A percentile compares a stretch with the other conserved stretches of the same genome.
Conservation (phyloP, 176 grass and related monocot species). For the Guadua angustifolia region DNA sequence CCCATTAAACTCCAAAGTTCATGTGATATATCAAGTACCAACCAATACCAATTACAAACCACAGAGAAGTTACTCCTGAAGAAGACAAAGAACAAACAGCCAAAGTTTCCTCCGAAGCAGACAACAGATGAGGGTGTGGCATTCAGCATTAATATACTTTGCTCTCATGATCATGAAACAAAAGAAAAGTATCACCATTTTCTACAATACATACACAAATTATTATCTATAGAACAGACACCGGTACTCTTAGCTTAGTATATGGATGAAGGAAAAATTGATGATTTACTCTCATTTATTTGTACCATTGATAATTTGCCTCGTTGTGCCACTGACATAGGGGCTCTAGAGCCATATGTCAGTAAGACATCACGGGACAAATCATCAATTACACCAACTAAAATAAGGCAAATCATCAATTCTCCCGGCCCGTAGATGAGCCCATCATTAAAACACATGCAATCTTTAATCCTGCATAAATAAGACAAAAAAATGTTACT, state of each 20-base stretch:
- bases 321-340: too few species aligned
- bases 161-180: background rate
- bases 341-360: too few species aligned
- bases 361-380: too few species aligned
- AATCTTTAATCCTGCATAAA: background rate
- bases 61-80: conserved; percentile 13
- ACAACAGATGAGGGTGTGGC: background rate
- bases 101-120: background rate
- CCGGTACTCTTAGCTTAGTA: background rate
- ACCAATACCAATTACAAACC: background rate
- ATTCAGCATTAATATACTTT: background rate
- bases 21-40: conserved; percentile 33
- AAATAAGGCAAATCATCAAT: too few species aligned
- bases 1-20: conserved; percentile 32
- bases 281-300: too few species aligned
- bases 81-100: background rate
- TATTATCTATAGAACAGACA: background rate
- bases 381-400: too few species aligned
- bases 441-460: background rate
- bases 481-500: background rate
- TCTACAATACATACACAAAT: background rate
- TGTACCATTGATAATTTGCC: too few species aligned
- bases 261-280: background rate
- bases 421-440: too few species aligned
- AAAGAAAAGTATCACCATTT: background rate